Evolutionary conservation across 805 yeast species (phyloP).

Genomic region (Millerago galiae): DNA sequence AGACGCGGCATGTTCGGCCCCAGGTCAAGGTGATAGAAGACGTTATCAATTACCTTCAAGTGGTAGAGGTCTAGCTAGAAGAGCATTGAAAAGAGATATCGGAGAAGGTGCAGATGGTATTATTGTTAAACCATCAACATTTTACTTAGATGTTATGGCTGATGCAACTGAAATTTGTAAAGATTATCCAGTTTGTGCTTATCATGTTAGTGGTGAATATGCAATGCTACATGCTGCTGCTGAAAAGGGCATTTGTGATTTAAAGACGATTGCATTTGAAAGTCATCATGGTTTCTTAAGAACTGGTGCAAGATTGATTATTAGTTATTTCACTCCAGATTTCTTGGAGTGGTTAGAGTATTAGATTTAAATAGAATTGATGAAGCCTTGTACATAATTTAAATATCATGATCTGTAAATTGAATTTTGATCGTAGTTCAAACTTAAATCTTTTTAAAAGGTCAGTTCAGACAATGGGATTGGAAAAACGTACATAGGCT

Average conservation of each 20-base stretch:
- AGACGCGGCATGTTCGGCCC: slow-evolving; percentile 93
- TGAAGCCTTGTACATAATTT: neutral
- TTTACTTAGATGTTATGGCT: slow-evolving; percentile 83
- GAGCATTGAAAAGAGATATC: slow-evolving; percentile 83
- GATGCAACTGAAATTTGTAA: slow-evolving; percentile 80
- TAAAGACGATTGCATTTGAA: slow-evolving; percentile 74
- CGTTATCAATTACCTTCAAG: slow-evolving; percentile 91
- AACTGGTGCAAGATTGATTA: slow-evolving; percentile 92
- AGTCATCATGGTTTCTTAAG: slow-evolving; percentile 85
- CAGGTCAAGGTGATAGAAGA: slow-evolving; percentile 86
- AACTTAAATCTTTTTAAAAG: too few species aligned
- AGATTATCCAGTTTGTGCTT: slow-evolving; percentile 88
- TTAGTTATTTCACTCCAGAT: slow-evolving; percentile 92
- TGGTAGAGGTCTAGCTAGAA: slow-evolving; percentile 87
- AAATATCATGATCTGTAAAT: neutral
- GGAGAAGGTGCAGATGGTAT: slow-evolving; percentile 93
- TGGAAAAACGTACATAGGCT: too few species aligned
- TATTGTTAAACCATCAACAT: slow-evolving; percentile 93
- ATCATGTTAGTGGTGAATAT: slow-evolving; percentile 95
- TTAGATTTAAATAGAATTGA: neutral
- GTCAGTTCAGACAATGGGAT: too few species aligned
- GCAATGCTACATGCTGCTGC: slow-evolving; percentile 99
- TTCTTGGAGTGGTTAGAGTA: slow-evolving; percentile 81
- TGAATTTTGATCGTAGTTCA: too few species aligned
- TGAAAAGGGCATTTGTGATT: slow-evolving; percentile 85